Conservation (phyloP, 805 yeast species). For the Yamadazyma insecticola region DNA sequence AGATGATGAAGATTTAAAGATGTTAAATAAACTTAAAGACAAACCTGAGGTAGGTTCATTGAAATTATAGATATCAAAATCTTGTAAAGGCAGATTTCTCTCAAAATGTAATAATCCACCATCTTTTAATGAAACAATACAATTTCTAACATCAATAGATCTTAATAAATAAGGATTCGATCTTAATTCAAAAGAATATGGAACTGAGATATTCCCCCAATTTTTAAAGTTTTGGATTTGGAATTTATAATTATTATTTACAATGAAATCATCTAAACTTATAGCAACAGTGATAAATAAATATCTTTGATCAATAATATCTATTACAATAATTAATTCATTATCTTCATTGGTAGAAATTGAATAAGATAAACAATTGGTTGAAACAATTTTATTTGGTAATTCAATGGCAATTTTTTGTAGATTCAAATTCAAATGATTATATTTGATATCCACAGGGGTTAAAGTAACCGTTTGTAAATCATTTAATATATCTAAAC, state of each 20-base stretch:
- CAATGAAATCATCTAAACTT: conserved; percentile 39
- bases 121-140: conserved; percentile 63
- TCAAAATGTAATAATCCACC: conserved; percentile 67
- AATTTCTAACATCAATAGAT: conserved; percentile 38
- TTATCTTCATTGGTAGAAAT: conserved; percentile 5
- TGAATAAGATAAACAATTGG: conserved; percentile 13
- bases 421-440: conserved; percentile 26
- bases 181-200: conserved; percentile 51
- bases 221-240: conserved; percentile 31
- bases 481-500: conserved; percentile 29
- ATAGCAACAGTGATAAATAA: conserved; percentile 48
- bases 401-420: conserved; percentile 28
- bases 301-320: conserved; percentile 49
- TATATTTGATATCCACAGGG: conserved; percentile 35
- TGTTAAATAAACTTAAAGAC: conserved; percentile 22
- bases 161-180: conserved; percentile 28
- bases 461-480: conserved; percentile 27
- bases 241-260: conserved; percentile 14
- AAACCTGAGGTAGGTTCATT: conserved; percentile 44
- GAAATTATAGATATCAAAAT: conserved; percentile 45
- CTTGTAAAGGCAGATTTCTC: conserved; percentile 33
- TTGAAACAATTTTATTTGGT: conserved; percentile 18
- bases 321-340: conserved; percentile 37
- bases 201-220: conserved; percentile 69
- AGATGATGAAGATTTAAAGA: not conserved